A percentile compares a stretch with the other conserved stretches of the same genome.
Conservation (phyloP, 352 stramenopile species). For the Pythium volutum region DNA sequence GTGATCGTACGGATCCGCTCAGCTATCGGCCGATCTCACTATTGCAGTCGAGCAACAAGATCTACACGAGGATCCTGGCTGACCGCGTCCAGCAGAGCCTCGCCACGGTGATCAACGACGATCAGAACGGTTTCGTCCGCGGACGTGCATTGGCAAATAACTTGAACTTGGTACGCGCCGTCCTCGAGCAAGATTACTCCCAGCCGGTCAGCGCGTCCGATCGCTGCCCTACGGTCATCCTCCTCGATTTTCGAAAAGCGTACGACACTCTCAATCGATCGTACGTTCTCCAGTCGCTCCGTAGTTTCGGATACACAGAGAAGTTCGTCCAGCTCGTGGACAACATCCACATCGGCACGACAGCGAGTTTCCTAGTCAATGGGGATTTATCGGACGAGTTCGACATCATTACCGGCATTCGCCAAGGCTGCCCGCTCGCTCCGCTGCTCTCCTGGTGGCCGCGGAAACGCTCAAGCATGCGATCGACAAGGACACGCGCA, state of each 20-base stretch:
- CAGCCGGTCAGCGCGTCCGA: no score
- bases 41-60: conserved; percentile 23
- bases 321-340: background rate
- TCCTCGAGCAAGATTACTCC: conserved; percentile 4
- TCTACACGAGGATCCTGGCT: conserved; percentile 21
- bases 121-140: conserved; percentile 29
- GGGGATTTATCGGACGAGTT: conserved; percentile 3
- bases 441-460: conserved; percentile 28
- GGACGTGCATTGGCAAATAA: conserved; percentile 4
- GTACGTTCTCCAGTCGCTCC: background rate
- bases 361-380: conserved; percentile 15
- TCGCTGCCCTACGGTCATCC: no score
- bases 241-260: background rate
- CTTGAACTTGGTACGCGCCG: conserved; percentile 5
- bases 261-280: background rate
- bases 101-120: conserved; percentile 4
- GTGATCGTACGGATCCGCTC: conserved; percentile 10
- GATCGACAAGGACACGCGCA: background rate
- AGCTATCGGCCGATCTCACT: conserved; percentile 30
- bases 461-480: conserved; percentile 19
- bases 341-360: background rate
- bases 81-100: conserved; percentile 7
- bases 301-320: background rate
- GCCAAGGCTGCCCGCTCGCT: conserved; percentile 27
- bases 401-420: conserved; percentile 16